Conservation (phyloP, 805 yeast genomes). For the Metschnikowia reukaufii region DNA sequence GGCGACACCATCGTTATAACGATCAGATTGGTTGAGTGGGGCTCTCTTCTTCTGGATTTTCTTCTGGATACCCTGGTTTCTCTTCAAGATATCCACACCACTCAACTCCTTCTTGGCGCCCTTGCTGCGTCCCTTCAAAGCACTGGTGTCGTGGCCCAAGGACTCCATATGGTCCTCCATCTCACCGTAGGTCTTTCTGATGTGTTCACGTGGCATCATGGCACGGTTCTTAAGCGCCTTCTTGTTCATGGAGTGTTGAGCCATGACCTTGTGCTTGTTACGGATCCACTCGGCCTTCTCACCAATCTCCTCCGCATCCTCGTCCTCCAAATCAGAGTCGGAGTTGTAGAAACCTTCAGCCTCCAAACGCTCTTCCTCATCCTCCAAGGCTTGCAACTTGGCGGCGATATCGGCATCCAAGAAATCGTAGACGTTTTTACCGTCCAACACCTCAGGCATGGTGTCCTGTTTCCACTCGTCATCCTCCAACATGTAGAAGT, state of each 20-base stretch:
- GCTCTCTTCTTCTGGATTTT: conserved; percentile 46
- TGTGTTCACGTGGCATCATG: conserved; percentile 86
- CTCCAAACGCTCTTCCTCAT: conserved; percentile 93
- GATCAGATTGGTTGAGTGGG: conserved; percentile 65
- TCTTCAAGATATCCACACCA: conserved; percentile 81
- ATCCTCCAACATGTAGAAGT: conserved; percentile 86
- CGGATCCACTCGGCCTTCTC: conserved; percentile 96
- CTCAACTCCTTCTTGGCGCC: conserved; percentile 38
- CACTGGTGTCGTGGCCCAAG: conserved; percentile 82
- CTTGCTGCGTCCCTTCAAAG: conserved; percentile 46
- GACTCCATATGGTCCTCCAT: conserved; percentile 89
- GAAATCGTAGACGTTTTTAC: conserved; percentile 96
- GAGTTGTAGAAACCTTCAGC: conserved; percentile 94
- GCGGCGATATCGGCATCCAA: conserved; percentile 93
- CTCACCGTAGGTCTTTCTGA: conserved; percentile 68
- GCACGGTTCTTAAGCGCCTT: conserved; percentile 85
- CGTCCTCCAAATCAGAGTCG: conserved; percentile 65
- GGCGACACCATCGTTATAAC: conserved; percentile 81
- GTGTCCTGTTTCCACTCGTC: conserved; percentile 97
- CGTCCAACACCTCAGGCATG: conserved; percentile 96
- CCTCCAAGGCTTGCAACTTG: conserved; percentile 92
- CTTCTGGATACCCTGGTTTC: conserved; percentile 44
- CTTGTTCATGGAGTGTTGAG: conserved; percentile 80
- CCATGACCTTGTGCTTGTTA: conserved; percentile 92
- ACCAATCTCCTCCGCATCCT: conserved; percentile 50